Evolutionary conservation across 345 rosid genomes (phyloP).

Genomic region (Dimocarpus longan): DNA sequence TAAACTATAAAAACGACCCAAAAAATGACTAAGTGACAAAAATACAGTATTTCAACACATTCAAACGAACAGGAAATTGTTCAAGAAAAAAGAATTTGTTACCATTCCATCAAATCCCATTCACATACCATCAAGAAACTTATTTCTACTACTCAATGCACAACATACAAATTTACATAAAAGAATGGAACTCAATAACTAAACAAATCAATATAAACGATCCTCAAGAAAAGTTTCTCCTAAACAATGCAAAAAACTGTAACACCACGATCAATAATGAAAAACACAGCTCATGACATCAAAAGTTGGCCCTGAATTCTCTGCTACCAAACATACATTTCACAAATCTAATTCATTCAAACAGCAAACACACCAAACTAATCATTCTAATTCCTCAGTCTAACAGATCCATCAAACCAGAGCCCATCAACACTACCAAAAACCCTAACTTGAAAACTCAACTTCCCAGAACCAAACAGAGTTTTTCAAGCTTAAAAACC

Average conservation of each 20-base stretch:
- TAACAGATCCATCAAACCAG: not conserved
- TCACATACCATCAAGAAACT: not conserved
- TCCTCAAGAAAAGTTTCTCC: not conserved
- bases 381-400: not conserved
- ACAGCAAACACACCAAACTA: not conserved
- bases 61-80: not conserved
- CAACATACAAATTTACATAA: not conserved
- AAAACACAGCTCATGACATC: not conserved
- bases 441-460: not conserved
- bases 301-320: not conserved
- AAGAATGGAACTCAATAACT: not conserved
- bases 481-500: not conserved
- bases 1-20: conserved; percentile 13
- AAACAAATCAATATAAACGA: not conserved
- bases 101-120: not conserved
- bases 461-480: not conserved
- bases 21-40: not conserved
- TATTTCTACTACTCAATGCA: not conserved
- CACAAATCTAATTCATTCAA: not conserved
- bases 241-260: not conserved
- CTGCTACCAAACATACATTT: not conserved
- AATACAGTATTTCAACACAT: not conserved
- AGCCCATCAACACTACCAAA: not conserved
- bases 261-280: not conserved
- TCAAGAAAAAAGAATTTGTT: not conserved